Evolutionary conservation across 768 basidiomycete genomes (phyloP).

Genomic region (Mycena belliarum): DNA sequence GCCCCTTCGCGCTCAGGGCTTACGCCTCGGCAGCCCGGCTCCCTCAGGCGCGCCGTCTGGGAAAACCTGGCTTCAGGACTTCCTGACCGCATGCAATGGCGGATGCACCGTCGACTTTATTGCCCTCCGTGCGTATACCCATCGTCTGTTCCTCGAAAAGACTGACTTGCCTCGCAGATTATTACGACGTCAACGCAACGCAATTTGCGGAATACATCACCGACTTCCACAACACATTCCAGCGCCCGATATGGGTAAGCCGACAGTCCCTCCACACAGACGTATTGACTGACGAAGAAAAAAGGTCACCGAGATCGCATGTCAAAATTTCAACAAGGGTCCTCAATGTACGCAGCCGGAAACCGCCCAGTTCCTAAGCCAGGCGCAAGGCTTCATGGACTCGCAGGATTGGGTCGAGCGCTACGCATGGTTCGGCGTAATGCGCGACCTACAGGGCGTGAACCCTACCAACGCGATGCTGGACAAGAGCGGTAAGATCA

Average conservation of each 20-base stretch:
- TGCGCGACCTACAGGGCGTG: conserved; percentile 49
- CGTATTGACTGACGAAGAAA: no score
- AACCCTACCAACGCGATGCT: conserved; percentile 53
- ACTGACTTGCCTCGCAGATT: conserved; percentile 31
- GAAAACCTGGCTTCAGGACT: conserved; percentile 56
- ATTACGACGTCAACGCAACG: conserved; percentile 55
- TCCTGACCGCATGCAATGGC: conserved; percentile 47
- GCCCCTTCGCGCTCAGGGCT: conserved; percentile 45
- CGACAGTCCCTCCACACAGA: no score
- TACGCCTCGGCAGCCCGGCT: conserved; percentile 56
- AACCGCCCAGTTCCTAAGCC: conserved; percentile 48
- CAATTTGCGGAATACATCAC: conserved; percentile 47
- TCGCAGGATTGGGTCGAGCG: conserved; percentile 52
- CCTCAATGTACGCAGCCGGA: conserved; percentile 49
- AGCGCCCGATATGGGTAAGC: conserved; percentile 55
- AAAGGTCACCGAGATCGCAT: conserved; percentile 50
- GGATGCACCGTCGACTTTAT: conserved; percentile 60
- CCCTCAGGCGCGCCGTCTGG: conserved; percentile 53
- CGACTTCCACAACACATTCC: conserved; percentile 53
- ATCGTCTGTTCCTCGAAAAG: background rate
- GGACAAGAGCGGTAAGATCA: conserved; percentile 44
- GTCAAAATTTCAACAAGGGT: conserved; percentile 49
- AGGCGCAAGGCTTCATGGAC: conserved; percentile 57
- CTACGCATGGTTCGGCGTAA: conserved; percentile 63
- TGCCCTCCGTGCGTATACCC: conserved; percentile 44